These are phyloP conservation scores for Triticum turgidum DNA, from an alignment of 176 grass and related monocot species.

Conservation along the genomic window DNA sequence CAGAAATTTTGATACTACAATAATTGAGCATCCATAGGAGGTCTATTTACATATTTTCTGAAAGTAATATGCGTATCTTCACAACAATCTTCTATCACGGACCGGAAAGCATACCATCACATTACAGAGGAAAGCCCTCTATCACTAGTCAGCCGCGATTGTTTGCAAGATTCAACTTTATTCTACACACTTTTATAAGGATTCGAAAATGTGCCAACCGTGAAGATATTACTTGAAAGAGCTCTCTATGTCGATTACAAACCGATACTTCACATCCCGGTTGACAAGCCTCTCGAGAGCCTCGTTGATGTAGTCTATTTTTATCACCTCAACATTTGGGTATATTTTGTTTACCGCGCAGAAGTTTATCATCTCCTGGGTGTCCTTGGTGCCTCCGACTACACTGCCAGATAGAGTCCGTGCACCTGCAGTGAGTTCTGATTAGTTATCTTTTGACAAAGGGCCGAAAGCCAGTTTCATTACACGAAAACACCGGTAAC, in stretches of 20 bases:
- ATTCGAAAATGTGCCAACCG: background rate
- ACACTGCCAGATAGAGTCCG: conserved; percentile 59
- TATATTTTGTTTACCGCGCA: conserved; percentile 72
- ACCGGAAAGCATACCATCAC: background rate
- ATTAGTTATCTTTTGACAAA: background rate
- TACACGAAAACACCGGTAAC: background rate
- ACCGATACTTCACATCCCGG: conserved; percentile 67
- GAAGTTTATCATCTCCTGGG: conserved; percentile 61
- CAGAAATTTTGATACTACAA: no score
- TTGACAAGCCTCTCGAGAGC: conserved; percentile 62
- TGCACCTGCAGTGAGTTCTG: conserved; percentile 41
- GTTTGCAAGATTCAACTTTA: background rate
- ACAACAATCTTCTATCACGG: no score
- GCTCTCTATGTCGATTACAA: conserved; percentile 62
- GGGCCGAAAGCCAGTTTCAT: background rate
- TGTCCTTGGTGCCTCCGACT: conserved; percentile 62
- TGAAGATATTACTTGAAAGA: conserved; percentile 42
- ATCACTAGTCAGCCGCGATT: background rate
- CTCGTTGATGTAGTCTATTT: conserved; percentile 80
- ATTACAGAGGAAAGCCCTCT: background rate
- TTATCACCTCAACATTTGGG: conserved; percentile 66
- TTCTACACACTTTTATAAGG: background rate
- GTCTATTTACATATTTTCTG: no score
- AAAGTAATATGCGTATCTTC: no score
- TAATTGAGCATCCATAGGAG: no score